Percentiles rank a stretch among this genome's conserved stretches.
Conservation (phyloP, 1,139 yeast species). For the Suhomyces wounanorum region DNA sequence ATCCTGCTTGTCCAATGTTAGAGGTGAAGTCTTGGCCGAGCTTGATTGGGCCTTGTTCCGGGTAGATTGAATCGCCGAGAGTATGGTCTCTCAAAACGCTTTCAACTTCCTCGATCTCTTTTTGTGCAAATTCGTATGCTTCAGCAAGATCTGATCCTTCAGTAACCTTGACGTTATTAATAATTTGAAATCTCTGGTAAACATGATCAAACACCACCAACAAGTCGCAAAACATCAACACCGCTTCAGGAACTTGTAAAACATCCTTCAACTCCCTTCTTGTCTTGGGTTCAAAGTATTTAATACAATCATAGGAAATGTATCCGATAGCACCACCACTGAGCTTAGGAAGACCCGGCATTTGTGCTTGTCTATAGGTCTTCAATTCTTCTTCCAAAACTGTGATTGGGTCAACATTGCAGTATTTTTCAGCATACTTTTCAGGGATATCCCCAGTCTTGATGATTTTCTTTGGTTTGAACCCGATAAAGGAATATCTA, state of each 20-base stretch:
- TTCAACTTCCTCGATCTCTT: conserved; percentile 60
- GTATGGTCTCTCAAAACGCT: conserved; percentile 44
- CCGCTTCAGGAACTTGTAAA: conserved; percentile 84
- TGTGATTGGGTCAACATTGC: conserved; percentile 71
- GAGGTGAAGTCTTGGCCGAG: conserved; percentile 70
- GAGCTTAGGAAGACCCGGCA: conserved; percentile 80
- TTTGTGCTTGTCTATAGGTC: conserved; percentile 63
- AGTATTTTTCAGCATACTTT: conserved; percentile 34
- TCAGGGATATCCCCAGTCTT: conserved; percentile 63
- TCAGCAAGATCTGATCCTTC: conserved; percentile 44
- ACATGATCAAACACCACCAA: conserved; percentile 93
- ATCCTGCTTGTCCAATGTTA: conserved; percentile 91
- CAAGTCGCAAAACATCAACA: conserved; percentile 86
- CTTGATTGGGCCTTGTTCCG: conserved; percentile 70
- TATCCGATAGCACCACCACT: conserved; percentile 98
- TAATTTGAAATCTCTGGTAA: conserved; percentile 86
- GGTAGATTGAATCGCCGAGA: conserved; percentile 34
- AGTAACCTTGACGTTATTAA: conserved; percentile 66
- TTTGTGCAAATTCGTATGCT: conserved; percentile 58
- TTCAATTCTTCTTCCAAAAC: conserved; percentile 73
- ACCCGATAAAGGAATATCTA: conserved; percentile 88
- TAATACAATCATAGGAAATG: conserved; percentile 92
- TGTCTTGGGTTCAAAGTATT: conserved; percentile 93
- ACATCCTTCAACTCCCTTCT: conserved; percentile 72
- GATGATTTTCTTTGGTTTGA: conserved; percentile 77